Percentiles rank a stretch among this genome's conserved stretches.
Evolutionary conservation across 768 basidiomycete genomes (phyloP).

Genomic region (Phallus indusiatus): DNA sequence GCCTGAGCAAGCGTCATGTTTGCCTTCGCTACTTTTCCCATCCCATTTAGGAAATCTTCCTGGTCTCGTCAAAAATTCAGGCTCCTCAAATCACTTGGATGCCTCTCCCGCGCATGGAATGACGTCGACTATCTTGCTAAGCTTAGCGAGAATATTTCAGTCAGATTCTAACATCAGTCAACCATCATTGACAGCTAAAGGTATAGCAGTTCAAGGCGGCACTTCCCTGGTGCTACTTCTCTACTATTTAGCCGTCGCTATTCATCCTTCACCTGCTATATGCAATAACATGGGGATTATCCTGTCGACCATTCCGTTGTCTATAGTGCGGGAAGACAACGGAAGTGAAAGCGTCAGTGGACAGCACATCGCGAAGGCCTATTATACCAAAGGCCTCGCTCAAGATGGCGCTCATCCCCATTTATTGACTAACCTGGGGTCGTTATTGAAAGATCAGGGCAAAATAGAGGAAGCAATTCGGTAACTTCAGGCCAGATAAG

Average conservation of each 20-base stretch:
- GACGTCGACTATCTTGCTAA: constrained; percentile 33
- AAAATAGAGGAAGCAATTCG: constrained; percentile 31
- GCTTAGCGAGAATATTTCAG: constrained; percentile 38
- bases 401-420: constrained; percentile 39
- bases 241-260: constrained; percentile 38
- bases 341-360: constrained; percentile 19
- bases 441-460: constrained; percentile 41
- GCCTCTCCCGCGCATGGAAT: constrained; percentile 23
- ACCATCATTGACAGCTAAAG: constrained; percentile 15
- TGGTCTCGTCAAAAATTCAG: constrained; percentile 19
- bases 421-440: constrained; percentile 41
- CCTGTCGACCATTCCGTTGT: constrained; percentile 26
- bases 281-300: constrained; percentile 45
- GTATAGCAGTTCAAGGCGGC: constrained; percentile 21
- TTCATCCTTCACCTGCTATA: constrained; percentile 35
- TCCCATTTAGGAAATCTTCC: constrained; percentile 25
- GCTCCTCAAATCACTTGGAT: constrained; percentile 12
- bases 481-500: constrained; percentile 20
- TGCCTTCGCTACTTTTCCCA: constrained; percentile 30
- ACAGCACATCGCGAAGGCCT: constrained; percentile 31
- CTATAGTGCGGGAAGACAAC: constrained; percentile 10
- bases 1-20: constrained; percentile 28
- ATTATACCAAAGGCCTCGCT: constrained; percentile 36
- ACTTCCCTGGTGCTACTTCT: constrained; percentile 33
- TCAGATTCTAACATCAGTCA: constrained; percentile 21